Percentiles rank a stretch among this genome's conserved stretches.
phyloP scores from a whole-genome alignment of 164 flowering plant genomes.

The Pachysandra terminalis region DNA sequence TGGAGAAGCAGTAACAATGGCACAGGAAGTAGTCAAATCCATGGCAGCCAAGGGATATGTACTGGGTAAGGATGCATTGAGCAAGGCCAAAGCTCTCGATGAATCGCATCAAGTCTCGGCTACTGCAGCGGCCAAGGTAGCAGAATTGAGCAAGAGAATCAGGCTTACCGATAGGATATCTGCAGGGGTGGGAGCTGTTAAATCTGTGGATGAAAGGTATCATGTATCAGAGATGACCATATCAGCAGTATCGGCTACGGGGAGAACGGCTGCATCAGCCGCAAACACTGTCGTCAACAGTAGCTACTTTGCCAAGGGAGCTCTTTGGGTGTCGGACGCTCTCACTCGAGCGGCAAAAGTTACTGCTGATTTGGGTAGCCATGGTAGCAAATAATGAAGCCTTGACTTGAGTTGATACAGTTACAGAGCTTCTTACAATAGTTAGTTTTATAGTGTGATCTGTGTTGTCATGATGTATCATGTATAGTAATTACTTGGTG shows the following conservation, averaged over 20 bases:
- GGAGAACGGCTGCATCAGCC: constrained; percentile 63
- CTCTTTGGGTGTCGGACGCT: constrained; percentile 77
- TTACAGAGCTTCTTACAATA: no score
- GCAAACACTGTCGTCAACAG: constrained; percentile 69
- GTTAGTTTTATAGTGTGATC: no score
- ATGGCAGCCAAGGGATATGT: constrained; percentile 83
- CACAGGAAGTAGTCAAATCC: constrained; percentile 78
- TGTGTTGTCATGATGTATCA: no score
- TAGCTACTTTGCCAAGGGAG: constrained; percentile 75
- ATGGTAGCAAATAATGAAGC: constrained; percentile 22
- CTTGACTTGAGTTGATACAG: no score
- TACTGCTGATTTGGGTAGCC: constrained; percentile 69
- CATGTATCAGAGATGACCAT: constrained; percentile 49
- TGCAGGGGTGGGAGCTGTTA: constrained; percentile 62
- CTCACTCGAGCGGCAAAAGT: constrained; percentile 62
- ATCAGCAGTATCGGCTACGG: constrained; percentile 54
- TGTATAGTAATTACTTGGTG: no score
- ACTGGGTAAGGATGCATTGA: constrained; percentile 68
- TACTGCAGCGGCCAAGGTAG: constrained; percentile 64
- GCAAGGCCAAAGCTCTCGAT: constrained; percentile 80
- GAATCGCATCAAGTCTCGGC: constrained; percentile 69
- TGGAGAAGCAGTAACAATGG: constrained; percentile 70
- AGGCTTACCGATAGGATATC: constrained; percentile 64
- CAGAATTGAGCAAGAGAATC: constrained; percentile 59
- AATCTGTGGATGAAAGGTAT: constrained; percentile 63